Conservation (phyloP, 139 green algal genomes). For the Edaphochlamys debaryana region DNA sequence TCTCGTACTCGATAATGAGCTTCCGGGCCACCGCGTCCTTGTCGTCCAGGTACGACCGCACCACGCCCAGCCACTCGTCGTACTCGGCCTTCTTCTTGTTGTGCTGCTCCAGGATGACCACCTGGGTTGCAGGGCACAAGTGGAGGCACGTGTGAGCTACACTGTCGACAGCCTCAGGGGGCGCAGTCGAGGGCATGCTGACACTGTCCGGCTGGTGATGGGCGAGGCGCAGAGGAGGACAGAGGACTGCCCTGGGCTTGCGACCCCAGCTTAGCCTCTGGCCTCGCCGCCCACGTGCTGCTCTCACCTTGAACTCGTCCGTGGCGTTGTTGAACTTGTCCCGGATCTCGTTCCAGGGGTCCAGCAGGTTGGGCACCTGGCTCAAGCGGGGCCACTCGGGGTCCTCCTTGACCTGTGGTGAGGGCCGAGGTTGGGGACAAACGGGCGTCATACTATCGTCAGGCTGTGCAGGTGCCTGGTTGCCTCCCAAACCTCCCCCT, state of each 20-base stretch:
- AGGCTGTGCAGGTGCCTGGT: no score
- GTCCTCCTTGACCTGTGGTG: slow-evolving; percentile 59
- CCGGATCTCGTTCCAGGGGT: slow-evolving; percentile 73
- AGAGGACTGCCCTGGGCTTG: no score
- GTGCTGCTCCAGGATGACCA: slow-evolving; percentile 71
- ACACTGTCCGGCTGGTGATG: no score
- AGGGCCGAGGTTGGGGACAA: no score
- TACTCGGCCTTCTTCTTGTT: slow-evolving; percentile 73
- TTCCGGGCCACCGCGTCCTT: slow-evolving; percentile 43
- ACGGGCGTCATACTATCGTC: no score
- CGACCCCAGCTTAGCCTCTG: no score
- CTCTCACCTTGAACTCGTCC: slow-evolving; percentile 82
- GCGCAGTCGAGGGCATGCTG: no score
- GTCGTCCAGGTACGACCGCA: slow-evolving; percentile 46
- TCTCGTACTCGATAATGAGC: slow-evolving; percentile 68
- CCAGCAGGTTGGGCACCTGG: slow-evolving; percentile 68
- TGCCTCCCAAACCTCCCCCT: no score
- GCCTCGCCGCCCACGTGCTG: no score
- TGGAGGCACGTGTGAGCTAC: no score
- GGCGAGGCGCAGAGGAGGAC: no score
- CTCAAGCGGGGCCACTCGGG: slow-evolving; percentile 65
- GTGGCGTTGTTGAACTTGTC: slow-evolving; percentile 72
- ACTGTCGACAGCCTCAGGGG: no score
- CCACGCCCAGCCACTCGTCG: slow-evolving; percentile 59
- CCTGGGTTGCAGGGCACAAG: neutral